Evolutionary conservation across 2,329 filamentous ascomycete genomes (phyloP).

Genomic region (Fusarium longipes): DNA sequence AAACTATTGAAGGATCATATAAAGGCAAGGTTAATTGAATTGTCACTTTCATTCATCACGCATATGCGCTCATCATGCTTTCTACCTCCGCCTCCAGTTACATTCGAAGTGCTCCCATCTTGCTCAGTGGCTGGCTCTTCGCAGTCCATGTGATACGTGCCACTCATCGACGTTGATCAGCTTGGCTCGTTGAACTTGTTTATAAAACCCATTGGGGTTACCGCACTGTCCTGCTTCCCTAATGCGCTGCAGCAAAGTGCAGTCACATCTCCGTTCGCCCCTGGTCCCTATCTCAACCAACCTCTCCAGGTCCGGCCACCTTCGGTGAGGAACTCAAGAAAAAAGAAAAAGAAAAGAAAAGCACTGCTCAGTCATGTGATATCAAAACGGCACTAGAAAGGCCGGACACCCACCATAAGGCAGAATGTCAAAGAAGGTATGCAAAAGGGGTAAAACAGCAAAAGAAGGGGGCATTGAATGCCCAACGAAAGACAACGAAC

Average conservation of each 20-base stretch:
- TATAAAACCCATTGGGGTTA: conserved; percentile 5
- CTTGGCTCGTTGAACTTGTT: conserved; percentile 4
- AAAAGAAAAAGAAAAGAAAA: conserved; percentile 33
- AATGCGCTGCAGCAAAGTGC: conserved; percentile 4
- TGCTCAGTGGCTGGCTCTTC: conserved; percentile 2
- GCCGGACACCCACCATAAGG: conserved; percentile 20
- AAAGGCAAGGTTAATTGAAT: conserved; percentile 21
- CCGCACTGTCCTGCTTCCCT: conserved; percentile 2
- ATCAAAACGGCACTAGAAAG: conserved; percentile 32
- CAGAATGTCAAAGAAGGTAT: conserved; percentile 29
- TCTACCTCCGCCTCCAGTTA: conserved; percentile 4
- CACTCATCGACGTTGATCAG: conserved; percentile 8
- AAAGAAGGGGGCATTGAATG: conserved; percentile 23
- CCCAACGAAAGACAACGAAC: conserved; percentile 39
- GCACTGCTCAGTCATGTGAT: conserved; percentile 43
- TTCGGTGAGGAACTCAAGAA: conserved; percentile 36
- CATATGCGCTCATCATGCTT: conserved; percentile 34
- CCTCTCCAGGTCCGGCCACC: conserved; percentile 33
- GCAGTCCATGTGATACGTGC: conserved; percentile 18
- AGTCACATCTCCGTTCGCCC: not conserved
- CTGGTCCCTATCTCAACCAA: conserved; percentile 21
- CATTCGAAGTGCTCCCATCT: not conserved
- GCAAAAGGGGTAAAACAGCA: conserved; percentile 25
- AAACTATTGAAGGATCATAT: not conserved
- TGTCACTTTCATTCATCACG: conserved; percentile 45